A percentile compares a stretch with the other conserved stretches of the same genome.
Evolutionary conservation across 176 grass and related monocot genomes (phyloP).

Genomic region (Oryza brachyantha): DNA sequence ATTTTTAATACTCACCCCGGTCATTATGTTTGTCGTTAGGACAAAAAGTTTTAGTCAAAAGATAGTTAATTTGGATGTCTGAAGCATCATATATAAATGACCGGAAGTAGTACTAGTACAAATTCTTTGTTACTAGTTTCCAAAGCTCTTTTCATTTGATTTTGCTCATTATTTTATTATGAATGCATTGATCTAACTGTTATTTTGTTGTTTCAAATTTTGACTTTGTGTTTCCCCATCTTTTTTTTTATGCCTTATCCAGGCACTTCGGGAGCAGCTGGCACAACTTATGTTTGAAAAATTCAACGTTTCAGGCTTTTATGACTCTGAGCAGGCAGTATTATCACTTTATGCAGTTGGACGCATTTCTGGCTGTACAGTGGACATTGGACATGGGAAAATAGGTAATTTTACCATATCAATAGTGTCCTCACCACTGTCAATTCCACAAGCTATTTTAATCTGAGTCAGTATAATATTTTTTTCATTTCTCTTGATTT

Average conservation of each 20-base stretch:
- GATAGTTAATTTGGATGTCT: too few species aligned
- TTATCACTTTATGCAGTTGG: constrained; percentile 98
- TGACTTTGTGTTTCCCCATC: constrained; percentile 8
- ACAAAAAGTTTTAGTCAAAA: too few species aligned
- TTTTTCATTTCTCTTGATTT: not conserved
- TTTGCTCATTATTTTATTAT: constrained; percentile 7
- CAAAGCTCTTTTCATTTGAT: not conserved
- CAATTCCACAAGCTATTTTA: not conserved
- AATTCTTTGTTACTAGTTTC: not conserved
- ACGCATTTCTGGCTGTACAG: constrained; percentile 89
- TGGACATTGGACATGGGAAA: constrained; percentile 97
- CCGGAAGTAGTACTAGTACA: too few species aligned
- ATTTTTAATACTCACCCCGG: too few species aligned
- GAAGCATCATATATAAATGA: too few species aligned
- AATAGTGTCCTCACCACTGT: not conserved
- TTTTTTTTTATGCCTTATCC: constrained; percentile 24
- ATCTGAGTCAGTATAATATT: not conserved
- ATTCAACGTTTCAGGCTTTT: constrained; percentile 99
- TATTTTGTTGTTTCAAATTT: constrained; percentile 1
- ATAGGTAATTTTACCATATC: constrained; percentile 58
- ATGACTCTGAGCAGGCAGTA: constrained; percentile 95
- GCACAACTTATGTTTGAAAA: constrained; percentile 97
- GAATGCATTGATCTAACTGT: constrained; percentile 7
- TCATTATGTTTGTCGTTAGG: too few species aligned
- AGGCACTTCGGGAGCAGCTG: constrained; percentile 84